Base-by-base conservation (phyloP, 352 stramenopile genomes). In the Phytopythium oedochilum region DNA sequence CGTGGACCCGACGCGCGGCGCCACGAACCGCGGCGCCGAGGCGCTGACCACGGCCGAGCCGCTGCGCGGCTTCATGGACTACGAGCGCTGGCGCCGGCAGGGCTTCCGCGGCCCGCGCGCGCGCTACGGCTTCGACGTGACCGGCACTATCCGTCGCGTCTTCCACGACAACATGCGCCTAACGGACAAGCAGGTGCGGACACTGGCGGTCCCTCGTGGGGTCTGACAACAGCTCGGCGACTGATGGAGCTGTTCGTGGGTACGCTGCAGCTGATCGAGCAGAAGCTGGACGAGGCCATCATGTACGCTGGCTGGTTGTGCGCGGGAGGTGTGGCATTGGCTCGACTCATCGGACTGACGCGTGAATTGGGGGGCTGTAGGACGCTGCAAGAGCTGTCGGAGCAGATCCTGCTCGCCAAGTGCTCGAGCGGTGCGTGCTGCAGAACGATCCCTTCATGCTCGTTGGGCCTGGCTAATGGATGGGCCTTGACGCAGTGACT, bases 281-380 rank as follows among this genome's bases (percentile, higher is more conserved):
- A 55, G 7, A 87, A 88, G 47, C 40, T 92, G 53, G 80, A 92
- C 36, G 78, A 90, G 57, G 77, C 75, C 4, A 86, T 92, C 44
- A 49, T 66, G 83, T 90, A 53, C 22, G 69, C 48, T 35, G 4
- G 32, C 10, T 14, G 32, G 7, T 17, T 6, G 2, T 2, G 32
- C n/a, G 7, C 11, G 7, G 2, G 11, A 36, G 32, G 32, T 6
- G 32, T 3, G 10, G 11, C 32, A 15, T 2, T 6, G 32, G 15
- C 5, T 2, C 15, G 32, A 15, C 32, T 6, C 32, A 4, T 14
- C 5, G 5, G 32, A 2, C 7, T 36, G 7, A 17, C 32, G 11
- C 32, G 5, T 15, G 32, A n/a, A n/a, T n/a, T n/a, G n/a, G n/a
- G 7, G 5, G 32, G 7, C 32, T 61, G 35, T 35, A 92, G 81